phyloP scores from a whole-genome alignment of 805 yeast genomes.

The Wickerhamomyces sydowiorum region DNA sequence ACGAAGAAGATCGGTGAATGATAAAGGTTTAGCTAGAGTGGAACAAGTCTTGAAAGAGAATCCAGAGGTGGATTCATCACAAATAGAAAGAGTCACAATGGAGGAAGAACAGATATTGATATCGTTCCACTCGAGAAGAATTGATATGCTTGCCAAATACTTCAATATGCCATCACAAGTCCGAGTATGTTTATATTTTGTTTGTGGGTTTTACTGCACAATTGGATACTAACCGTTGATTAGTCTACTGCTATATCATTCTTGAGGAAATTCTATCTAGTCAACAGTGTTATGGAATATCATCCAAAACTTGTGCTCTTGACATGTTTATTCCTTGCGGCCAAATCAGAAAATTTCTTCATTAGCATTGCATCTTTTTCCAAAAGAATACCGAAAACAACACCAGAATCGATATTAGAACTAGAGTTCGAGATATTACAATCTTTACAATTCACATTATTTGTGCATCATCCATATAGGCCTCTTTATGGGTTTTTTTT shows the following conservation, averaged over 20 bases:
- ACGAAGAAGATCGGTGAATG: slow-evolving; percentile 45
- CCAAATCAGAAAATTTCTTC: slow-evolving; percentile 88
- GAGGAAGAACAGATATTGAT: slow-evolving; percentile 72
- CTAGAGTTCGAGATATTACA: slow-evolving; percentile 76
- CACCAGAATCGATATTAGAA: slow-evolving; percentile 62
- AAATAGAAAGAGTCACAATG: slow-evolving; percentile 36
- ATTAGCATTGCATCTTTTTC: slow-evolving; percentile 80
- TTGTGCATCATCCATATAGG: slow-evolving; percentile 83
- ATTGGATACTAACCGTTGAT: background rate
- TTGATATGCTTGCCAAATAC: slow-evolving; percentile 62
- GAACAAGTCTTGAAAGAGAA: slow-evolving; percentile 27
- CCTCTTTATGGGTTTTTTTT: slow-evolving; percentile 93
- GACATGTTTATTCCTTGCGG: slow-evolving; percentile 83
- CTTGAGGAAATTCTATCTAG: slow-evolving; percentile 73
- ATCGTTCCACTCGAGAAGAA: slow-evolving; percentile 65
- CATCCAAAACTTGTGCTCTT: slow-evolving; percentile 82
- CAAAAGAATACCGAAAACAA: slow-evolving; percentile 59
- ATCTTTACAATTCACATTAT: slow-evolving; percentile 68
- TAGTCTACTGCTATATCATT: slow-evolving; percentile 77
- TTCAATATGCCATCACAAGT: slow-evolving; percentile 87
- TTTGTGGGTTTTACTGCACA: background rate
- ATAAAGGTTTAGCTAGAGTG: slow-evolving; percentile 38
- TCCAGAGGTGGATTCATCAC: slow-evolving; percentile 24
- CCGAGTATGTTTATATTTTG: slow-evolving; percentile 26
- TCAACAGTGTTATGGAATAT: slow-evolving; percentile 77